phyloP scores from a whole-genome alignment of 352 stramenopile species.

The Phytophthora tentaculata region DNA sequence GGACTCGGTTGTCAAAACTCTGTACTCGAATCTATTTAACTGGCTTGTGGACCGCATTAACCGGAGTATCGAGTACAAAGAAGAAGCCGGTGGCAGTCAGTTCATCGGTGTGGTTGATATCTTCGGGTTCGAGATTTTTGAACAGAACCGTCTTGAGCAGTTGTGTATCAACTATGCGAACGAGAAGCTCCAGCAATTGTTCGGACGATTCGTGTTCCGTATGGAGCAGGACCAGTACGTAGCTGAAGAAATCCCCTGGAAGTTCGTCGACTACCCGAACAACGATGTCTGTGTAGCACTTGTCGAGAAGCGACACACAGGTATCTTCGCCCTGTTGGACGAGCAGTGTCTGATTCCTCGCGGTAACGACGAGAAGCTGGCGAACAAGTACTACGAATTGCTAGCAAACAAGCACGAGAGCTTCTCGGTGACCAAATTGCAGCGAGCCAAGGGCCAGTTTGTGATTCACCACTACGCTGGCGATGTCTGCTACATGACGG shows the following conservation, averaged over 20 bases:
- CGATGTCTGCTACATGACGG: constrained; percentile 80
- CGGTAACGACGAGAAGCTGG: constrained; percentile 84
- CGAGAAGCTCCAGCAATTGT: constrained; percentile 89
- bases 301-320: constrained; percentile 76
- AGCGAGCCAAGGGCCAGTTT: constrained; percentile 85
- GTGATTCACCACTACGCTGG: constrained; percentile 90
- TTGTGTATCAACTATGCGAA: constrained; percentile 92
- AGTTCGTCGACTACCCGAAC: constrained; percentile 89
- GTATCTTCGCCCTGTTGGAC: constrained; percentile 84
- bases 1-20: constrained; percentile 87
- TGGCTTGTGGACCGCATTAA: constrained; percentile 96
- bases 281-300: constrained; percentile 84
- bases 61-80: constrained; percentile 86
- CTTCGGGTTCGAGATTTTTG: constrained; percentile 92
- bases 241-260: constrained; percentile 87
- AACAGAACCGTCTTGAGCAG: constrained; percentile 92
- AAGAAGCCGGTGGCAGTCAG: constrained; percentile 57
- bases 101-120: constrained; percentile 93
- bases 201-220: constrained; percentile 81
- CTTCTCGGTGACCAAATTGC: constrained; percentile 76
- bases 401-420: constrained; percentile 60
- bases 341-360: constrained; percentile 87
- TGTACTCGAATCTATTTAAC: constrained; percentile 92
- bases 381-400: constrained; percentile 84
- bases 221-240: constrained; percentile 90